Evolutionary conservation across 495 filamentous ascomycete species (phyloP).

Genomic region (Penicillium robsamsonii): DNA sequence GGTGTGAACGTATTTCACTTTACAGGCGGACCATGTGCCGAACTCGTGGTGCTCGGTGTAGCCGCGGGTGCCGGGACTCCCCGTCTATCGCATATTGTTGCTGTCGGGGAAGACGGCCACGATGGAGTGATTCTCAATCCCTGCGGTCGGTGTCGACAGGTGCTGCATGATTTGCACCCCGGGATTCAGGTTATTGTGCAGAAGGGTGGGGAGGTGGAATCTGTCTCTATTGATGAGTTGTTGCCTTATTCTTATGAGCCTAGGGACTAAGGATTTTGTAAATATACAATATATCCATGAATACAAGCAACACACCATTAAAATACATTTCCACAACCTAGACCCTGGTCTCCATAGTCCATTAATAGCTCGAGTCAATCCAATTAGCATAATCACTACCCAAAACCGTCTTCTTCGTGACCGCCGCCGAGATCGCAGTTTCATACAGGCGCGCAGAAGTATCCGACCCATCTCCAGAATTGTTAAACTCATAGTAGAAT

Average conservation of each 20-base stretch:
- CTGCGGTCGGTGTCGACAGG: slow-evolving; percentile 32
- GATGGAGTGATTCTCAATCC: slow-evolving; percentile 27
- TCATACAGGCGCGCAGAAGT: slow-evolving; percentile 56
- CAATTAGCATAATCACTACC: slow-evolving; percentile 48
- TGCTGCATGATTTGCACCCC: slow-evolving; percentile 30
- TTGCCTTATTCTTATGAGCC: neutral
- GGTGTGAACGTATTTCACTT: slow-evolving; percentile 35
- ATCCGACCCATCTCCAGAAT: slow-evolving; percentile 55
- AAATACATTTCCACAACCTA: neutral
- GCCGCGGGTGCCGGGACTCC: slow-evolving; percentile 25
- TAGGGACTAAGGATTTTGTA: neutral
- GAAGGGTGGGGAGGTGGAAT: slow-evolving; percentile 17
- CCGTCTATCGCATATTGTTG: slow-evolving; percentile 22
- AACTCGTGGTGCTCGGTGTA: slow-evolving; percentile 29
- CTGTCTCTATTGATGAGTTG: slow-evolving; percentile 2
- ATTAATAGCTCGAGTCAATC: slow-evolving; percentile 32
- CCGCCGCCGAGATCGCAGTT: slow-evolving; percentile 43
- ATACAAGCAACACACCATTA: neutral
- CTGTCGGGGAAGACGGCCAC: slow-evolving; percentile 22
- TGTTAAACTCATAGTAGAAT: slow-evolving; percentile 59
- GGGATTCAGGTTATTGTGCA: slow-evolving; percentile 24
- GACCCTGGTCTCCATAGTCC: neutral
- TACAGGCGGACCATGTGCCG: slow-evolving; percentile 32
- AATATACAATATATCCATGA: neutral
- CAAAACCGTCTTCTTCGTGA: slow-evolving; percentile 51